Conservation (phyloP, 164 flowering plant species). For the Umbellularia californica region DNA sequence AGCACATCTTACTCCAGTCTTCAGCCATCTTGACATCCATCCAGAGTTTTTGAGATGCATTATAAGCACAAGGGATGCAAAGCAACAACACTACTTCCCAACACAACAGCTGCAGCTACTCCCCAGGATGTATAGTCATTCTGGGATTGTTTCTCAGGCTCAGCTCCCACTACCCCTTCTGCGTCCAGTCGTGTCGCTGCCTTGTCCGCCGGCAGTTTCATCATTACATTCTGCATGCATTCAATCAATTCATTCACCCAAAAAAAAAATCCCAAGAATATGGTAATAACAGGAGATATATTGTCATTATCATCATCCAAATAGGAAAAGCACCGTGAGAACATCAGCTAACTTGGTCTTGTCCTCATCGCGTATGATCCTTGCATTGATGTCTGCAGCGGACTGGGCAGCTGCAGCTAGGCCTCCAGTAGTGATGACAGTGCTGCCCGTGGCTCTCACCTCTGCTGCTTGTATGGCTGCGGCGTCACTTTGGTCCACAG, state of each 20-base stretch:
- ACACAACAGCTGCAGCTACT: constrained; percentile 38
- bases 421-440: constrained; percentile 22
- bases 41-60: too few relatives aligned
- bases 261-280: background rate
- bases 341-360: constrained; percentile 45
- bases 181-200: constrained; percentile 50
- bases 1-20: too few relatives aligned
- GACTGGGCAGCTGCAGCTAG: constrained; percentile 29
- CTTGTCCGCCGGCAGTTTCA: constrained; percentile 44
- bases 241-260: background rate
- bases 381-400: constrained; percentile 37
- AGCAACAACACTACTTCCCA: too few relatives aligned
- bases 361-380: constrained; percentile 21
- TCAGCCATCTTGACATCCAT: too few relatives aligned
- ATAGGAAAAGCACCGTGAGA: constrained; percentile 23
- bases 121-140: constrained; percentile 53
- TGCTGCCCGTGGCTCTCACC: constrained; percentile 51
- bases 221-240: constrained; percentile 36
- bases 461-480: constrained; percentile 71
- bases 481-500: constrained; percentile 53
- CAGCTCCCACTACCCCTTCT: constrained; percentile 51
- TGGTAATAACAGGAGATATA: background rate
- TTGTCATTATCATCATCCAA: background rate
- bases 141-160: constrained; percentile 11
- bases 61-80: too few relatives aligned